Conservation (phyloP, 345 rosid species). For the Conringia planisiliqua region DNA sequence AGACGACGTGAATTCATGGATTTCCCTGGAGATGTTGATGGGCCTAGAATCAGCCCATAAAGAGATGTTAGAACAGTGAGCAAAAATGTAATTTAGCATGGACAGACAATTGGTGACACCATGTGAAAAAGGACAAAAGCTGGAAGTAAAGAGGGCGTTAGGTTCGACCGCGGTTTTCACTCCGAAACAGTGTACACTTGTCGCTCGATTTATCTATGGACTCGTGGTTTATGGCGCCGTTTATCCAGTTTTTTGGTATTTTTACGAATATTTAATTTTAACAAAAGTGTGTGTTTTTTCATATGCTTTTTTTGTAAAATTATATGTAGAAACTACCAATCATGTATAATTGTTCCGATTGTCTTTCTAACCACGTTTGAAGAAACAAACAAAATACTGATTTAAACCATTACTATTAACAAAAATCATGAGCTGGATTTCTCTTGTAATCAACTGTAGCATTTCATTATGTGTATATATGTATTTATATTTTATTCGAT, state of each 20-base stretch:
- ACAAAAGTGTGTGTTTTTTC: background rate
- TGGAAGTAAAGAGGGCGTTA: background rate
- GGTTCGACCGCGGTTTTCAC: slow-evolving; percentile 5
- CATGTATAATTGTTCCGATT: background rate
- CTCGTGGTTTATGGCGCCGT: background rate
- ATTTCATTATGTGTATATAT: background rate
- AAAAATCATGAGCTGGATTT: background rate
- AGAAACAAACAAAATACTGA: background rate
- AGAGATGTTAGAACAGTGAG: background rate
- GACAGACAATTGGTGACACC: too few relatives aligned
- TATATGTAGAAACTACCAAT: background rate
- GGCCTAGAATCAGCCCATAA: background rate
- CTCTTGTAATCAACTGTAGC: background rate
- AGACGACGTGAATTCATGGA: slow-evolving; percentile 4
- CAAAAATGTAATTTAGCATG: background rate
- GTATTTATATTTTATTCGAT: background rate
- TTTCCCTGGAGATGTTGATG: background rate
- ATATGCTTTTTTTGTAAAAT: background rate
- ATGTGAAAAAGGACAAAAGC: background rate
- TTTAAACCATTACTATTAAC: background rate
- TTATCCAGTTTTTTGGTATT: background rate
- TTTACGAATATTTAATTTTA: background rate
- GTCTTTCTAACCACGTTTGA: background rate
- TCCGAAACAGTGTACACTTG: slow-evolving; percentile 12
- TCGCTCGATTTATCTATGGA: background rate